Percentiles rank a stretch among this genome's conserved stretches.
Evolutionary conservation across 2,329 filamentous ascomycete species (phyloP).

Genomic region (Escovopsis sp.): DNA sequence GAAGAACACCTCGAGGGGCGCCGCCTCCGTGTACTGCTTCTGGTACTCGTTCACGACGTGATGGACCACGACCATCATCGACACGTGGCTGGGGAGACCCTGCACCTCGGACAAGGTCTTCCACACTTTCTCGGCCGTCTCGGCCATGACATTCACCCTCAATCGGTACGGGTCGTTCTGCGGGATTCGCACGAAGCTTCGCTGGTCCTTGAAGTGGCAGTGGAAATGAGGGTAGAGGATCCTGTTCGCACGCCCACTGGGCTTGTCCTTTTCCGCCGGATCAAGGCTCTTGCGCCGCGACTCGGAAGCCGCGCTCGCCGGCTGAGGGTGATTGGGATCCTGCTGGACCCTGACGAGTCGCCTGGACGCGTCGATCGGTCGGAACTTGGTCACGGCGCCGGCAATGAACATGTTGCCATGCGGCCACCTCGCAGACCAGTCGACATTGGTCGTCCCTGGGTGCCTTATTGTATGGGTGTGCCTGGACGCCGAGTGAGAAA

Average conservation of each 20-base stretch:
- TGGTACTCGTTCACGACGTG: constrained; percentile 44
- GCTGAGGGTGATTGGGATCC: too few species aligned
- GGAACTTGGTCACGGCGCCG: too few species aligned
- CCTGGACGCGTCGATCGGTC: too few species aligned
- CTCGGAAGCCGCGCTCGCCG: too few species aligned
- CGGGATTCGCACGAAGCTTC: background rate
- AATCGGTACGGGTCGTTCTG: constrained; percentile 18
- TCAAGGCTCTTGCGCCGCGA: too few species aligned
- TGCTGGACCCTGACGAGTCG: too few species aligned
- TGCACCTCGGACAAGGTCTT: constrained; percentile 41
- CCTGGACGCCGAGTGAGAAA: constrained; percentile 74
- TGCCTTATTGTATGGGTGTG: constrained; percentile 58
- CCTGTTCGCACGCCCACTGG: too few species aligned
- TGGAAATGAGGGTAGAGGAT: background rate
- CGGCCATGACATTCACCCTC: constrained; percentile 37
- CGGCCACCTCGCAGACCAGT: too few species aligned
- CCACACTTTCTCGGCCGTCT: constrained; percentile 47
- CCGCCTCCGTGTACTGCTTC: constrained; percentile 38
- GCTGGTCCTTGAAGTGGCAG: background rate
- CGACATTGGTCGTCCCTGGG: too few species aligned
- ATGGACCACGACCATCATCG: constrained; percentile 47
- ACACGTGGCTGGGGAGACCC: constrained; percentile 45
- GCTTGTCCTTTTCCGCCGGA: too few species aligned
- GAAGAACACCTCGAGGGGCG: constrained; percentile 42
- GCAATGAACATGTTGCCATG: too few species aligned